Conservation (phyloP, 179 eudicot genomes). For the Dionaea muscipula region DNA sequence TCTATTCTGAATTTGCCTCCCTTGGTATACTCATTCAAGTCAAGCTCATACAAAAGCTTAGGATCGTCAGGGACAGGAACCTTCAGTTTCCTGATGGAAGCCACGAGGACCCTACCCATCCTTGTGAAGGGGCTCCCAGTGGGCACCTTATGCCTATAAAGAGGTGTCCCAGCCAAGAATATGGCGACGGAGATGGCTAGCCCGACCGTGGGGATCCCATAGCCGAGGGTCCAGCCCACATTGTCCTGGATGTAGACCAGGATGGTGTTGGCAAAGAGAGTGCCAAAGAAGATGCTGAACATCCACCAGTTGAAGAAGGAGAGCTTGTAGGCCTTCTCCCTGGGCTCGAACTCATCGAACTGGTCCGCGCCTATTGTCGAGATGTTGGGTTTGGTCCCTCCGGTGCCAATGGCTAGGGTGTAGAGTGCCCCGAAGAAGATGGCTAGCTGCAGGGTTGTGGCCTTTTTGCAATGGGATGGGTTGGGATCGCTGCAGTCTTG, state of each 20-base stretch:
- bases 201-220: conserved; percentile 63
- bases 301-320: conserved; percentile 96
- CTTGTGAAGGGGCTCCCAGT: conserved; percentile 10
- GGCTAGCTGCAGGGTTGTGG: conserved; percentile 34
- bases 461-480: too few species aligned
- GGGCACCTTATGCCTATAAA: conserved; percentile 44
- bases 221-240: conserved; percentile 71
- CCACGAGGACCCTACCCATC: conserved; percentile 21
- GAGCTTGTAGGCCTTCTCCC: conserved; percentile 47
- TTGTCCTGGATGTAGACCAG: conserved; percentile 84
- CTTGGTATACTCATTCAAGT: conserved; percentile 40
- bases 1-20: conserved; percentile 48
- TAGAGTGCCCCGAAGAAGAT: conserved; percentile 56
- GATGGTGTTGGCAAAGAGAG: conserved; percentile 44
- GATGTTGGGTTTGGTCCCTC: conserved; percentile 81
- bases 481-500: conserved; percentile 21
- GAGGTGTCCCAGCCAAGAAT: conserved; percentile 55
- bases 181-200: conserved; percentile 38
- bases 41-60: conserved; percentile 61
- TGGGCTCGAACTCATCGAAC: conserved; percentile 48
- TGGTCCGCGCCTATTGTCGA: conserved; percentile 90
- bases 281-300: conserved; percentile 61
- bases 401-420: conserved; percentile 64
- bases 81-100: conserved; percentile 29
- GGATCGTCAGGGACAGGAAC: conserved; percentile 44